phyloP scores from a whole-genome alignment of 2,329 filamentous ascomycete species.

The Fusarium humuli region DNA sequence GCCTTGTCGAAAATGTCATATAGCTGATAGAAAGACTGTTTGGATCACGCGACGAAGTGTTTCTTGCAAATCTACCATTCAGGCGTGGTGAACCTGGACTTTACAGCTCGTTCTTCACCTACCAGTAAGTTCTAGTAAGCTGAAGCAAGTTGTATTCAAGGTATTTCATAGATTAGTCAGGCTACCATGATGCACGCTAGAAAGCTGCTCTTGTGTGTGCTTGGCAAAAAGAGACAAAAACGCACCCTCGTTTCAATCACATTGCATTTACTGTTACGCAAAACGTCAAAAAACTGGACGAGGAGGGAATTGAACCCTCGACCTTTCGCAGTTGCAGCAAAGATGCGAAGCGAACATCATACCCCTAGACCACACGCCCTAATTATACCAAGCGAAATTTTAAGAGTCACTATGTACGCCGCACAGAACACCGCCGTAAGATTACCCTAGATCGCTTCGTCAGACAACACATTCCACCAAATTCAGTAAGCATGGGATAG shows the following conservation, averaged over 20 bases:
- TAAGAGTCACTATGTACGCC: not conserved
- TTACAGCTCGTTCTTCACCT: too few species aligned
- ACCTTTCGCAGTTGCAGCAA: constrained; percentile 25
- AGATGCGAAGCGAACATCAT: constrained; percentile 31
- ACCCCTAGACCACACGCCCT: constrained; percentile 32
- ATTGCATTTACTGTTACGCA: not conserved
- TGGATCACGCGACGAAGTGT: too few species aligned
- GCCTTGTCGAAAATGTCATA: too few species aligned
- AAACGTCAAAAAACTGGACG: not conserved
- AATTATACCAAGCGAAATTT: accelerated
- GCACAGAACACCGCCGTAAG: not conserved
- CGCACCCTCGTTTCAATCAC: accelerated
- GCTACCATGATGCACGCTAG: too few species aligned
- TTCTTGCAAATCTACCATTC: too few species aligned
- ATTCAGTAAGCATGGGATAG: not conserved
- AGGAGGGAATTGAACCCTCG: constrained; percentile 31
- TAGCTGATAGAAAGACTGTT: too few species aligned
- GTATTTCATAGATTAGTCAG: too few species aligned
- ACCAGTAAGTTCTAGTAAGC: too few species aligned
- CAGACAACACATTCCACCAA: not conserved
- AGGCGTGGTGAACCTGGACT: too few species aligned
- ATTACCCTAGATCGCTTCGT: not conserved
- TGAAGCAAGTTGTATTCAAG: too few species aligned
- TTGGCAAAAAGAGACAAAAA: too few species aligned
- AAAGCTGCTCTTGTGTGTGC: too few species aligned